Evolutionary conservation across 345 rosid genomes (phyloP).

Genomic region (Anastatica hierochuntica): DNA sequence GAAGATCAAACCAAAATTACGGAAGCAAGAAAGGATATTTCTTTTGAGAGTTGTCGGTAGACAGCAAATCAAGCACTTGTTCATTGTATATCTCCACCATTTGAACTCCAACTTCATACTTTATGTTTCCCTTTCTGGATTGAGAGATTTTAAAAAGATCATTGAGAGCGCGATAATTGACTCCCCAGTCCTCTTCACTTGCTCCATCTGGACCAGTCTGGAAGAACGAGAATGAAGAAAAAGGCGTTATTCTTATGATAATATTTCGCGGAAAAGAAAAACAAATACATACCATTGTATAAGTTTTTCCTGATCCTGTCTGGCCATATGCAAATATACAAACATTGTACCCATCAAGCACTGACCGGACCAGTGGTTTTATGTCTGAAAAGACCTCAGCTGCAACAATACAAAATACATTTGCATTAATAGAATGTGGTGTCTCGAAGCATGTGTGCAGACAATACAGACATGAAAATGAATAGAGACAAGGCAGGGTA

Average conservation of each 20-base stretch:
- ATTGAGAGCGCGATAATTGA: conserved; percentile 74
- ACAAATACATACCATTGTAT: conserved; percentile 58
- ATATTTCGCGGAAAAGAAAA: neutral
- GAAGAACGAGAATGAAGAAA: neutral
- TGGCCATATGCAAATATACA: conserved; percentile 99
- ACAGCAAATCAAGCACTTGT: conserved; percentile 68
- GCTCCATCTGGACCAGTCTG: conserved; percentile 67
- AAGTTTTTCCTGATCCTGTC: conserved; percentile 94
- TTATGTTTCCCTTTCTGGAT: conserved; percentile 37
- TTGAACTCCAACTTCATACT: conserved; percentile 63
- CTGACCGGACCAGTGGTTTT: conserved; percentile 63
- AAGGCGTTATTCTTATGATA: neutral
- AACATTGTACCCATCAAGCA: conserved; percentile 77
- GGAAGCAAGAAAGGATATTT: conserved; percentile 59
- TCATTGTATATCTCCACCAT: conserved; percentile 95
- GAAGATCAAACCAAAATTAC: neutral
- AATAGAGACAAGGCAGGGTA: neutral
- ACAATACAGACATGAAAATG: too few species aligned
- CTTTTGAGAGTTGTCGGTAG: conserved; percentile 47
- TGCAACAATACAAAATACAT: conserved; percentile 32
- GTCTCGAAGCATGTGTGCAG: too few species aligned
- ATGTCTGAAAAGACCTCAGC: conserved; percentile 69
- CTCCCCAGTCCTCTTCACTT: conserved; percentile 75
- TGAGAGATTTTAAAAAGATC: conserved; percentile 68
- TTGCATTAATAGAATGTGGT: too few species aligned